Base-by-base conservation (phyloP, 495 filamentous ascomycete species). In the Lepraria neglecta region DNA sequence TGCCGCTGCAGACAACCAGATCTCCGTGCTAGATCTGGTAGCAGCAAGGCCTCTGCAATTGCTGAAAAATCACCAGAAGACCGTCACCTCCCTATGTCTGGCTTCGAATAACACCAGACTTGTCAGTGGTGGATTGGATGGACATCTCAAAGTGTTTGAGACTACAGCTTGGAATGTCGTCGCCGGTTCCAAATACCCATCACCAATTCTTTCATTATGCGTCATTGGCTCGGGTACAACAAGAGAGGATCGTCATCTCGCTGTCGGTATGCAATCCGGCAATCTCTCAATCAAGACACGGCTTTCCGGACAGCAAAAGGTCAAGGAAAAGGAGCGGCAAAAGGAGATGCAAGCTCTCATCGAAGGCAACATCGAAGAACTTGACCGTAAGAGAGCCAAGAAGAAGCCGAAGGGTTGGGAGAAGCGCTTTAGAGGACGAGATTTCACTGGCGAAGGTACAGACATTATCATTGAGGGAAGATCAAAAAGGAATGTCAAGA, bases 1-100 rank as follows among this genome's bases (percentile, higher is more conserved):
- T 2, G 91, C 91, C 43, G 83, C 91, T 2, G 81, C 90, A 28
- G 92, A 89, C 47, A 95, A 89, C 72, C 84, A 90, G 69, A 91
- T 99, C 66, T 87, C 86, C 6, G 90, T 99, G n/a, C 80, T 97
- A 65, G 92, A 99, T 72, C 81, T 99, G 24, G 85, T 97, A 21
- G 95, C 91, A 52, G 95, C 89, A 31, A 91, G 88, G 68, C 91
- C 91, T 3, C 72, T 92, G 47, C 86, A 90, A 42, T 75, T 95
- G 61, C 86, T 99, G 47, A 84, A 87, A 58, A 96, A 91, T 69
- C 95, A 99, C 72, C 94, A 99, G 74, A 97, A 97, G 82, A 96
- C 94, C 0, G 90, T 99, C 35, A 97, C 94, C 0, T 83, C 88
- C 4, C 80, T 99, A 40, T 78, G 78, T 17, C 70, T 85, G n/a